phyloP scores from a whole-genome alignment of 495 filamentous ascomycete genomes.

The Daldinia bambusicola region DNA sequence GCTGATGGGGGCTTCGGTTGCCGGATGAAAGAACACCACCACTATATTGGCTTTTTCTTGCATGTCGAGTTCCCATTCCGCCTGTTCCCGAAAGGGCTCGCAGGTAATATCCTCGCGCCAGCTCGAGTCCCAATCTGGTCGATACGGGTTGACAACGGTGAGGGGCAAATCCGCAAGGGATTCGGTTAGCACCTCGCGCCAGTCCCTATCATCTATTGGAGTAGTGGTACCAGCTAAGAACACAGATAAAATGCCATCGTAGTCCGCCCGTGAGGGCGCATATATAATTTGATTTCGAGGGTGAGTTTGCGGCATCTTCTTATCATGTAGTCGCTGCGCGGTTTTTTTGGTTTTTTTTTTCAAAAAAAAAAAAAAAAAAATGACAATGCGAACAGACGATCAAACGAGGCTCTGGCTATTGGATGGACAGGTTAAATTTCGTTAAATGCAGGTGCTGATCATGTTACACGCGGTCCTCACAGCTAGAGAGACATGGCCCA shows the following conservation, averaged over 20 bases:
- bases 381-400: constrained; percentile 4
- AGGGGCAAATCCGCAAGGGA: constrained; percentile 57
- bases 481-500: neutral
- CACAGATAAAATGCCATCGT: constrained; percentile 45
- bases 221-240: constrained; percentile 59
- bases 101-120: constrained; percentile 60
- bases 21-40: constrained; percentile 64
- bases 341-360: no score
- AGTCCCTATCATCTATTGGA: constrained; percentile 46
- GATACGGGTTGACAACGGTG: constrained; percentile 68
- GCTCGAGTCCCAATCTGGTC: constrained; percentile 63
- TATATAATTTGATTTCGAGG: constrained; percentile 46
- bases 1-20: constrained; percentile 58
- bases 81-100: constrained; percentile 61
- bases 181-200: constrained; percentile 52
- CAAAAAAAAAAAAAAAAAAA: no score
- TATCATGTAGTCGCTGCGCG: neutral
- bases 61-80: constrained; percentile 68
- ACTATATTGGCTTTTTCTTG: constrained; percentile 63
- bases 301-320: constrained; percentile 26
- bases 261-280: constrained; percentile 47
- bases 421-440: neutral
- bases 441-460: neutral
- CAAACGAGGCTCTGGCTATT: constrained; percentile 17
- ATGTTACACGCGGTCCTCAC: neutral